Percentiles rank a stretch among this genome's conserved stretches.
phyloP scores from a whole-genome alignment of 352 stramenopile genomes.

The Globisporangium lucens region DNA sequence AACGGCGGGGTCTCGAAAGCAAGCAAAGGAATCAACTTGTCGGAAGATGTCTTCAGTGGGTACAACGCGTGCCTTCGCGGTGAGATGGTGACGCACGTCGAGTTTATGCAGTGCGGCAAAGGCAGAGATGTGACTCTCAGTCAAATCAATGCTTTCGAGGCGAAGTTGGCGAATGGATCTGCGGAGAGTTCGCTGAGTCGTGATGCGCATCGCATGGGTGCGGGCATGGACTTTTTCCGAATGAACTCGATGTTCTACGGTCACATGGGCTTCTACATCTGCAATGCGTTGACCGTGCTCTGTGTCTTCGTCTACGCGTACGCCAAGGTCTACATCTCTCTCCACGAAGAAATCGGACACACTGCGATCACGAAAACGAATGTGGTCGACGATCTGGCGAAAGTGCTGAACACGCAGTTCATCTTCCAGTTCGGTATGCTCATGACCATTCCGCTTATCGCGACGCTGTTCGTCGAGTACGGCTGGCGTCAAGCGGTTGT shows the following conservation, averaged over 20 bases:
- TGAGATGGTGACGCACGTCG: slow-evolving; percentile 72
- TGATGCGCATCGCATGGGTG: slow-evolving; percentile 79
- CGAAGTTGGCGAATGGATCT: slow-evolving; percentile 79
- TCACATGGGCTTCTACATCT: slow-evolving; percentile 89
- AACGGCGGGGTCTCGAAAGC: slow-evolving; percentile 85
- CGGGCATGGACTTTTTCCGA: slow-evolving; percentile 86
- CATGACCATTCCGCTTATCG: slow-evolving; percentile 84
- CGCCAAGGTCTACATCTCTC: slow-evolving; percentile 83
- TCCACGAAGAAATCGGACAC: slow-evolving; percentile 70
- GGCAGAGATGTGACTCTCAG: slow-evolving; percentile 85
- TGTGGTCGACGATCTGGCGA: slow-evolving; percentile 65
- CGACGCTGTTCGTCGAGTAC: slow-evolving; percentile 80
- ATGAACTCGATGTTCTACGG: slow-evolving; percentile 90
- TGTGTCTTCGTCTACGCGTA: slow-evolving; percentile 84
- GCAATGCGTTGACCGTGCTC: slow-evolving; percentile 73
- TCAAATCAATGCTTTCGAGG: slow-evolving; percentile 87
- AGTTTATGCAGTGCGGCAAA: slow-evolving; percentile 89
- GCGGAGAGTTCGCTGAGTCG: slow-evolving; percentile 80
- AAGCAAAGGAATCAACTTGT: slow-evolving; percentile 87
- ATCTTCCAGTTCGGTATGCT: slow-evolving; percentile 90
- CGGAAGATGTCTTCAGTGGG: slow-evolving; percentile 87
- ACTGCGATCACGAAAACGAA: slow-evolving; percentile 75
- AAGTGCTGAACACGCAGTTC: slow-evolving; percentile 84
- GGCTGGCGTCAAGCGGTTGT: slow-evolving; percentile 79
- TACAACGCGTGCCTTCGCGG: slow-evolving; percentile 82